Conservation (phyloP, 1,284 basidiomycete genomes). For the Tetrapyrgos nigripes region DNA sequence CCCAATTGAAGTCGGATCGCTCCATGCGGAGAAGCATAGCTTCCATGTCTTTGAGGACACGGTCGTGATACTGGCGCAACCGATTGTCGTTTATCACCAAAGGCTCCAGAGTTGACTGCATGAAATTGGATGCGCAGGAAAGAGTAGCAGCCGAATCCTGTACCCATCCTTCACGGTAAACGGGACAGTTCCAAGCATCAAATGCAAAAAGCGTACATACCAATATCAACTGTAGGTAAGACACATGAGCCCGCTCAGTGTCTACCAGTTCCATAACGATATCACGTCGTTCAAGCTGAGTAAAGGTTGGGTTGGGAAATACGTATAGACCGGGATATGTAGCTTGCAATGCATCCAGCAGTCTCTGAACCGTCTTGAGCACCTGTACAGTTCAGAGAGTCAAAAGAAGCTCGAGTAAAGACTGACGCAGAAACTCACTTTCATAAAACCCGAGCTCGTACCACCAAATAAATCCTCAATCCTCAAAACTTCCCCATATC, state of each 20-base stretch:
- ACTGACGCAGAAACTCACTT: slow-evolving; percentile 29
- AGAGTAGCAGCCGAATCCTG: slow-evolving; percentile 38
- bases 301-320: slow-evolving; percentile 36
- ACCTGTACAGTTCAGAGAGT: slow-evolving; percentile 28
- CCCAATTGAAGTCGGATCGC: neutral
- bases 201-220: slow-evolving; percentile 18
- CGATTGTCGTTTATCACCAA: slow-evolving; percentile 37
- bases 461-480: slow-evolving; percentile 42
- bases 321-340: slow-evolving; percentile 38
- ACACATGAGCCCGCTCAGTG: slow-evolving; percentile 37
- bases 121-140: slow-evolving; percentile 28
- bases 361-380: slow-evolving; percentile 39
- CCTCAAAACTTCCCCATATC: slow-evolving; percentile 45
- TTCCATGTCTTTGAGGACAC: slow-evolving; percentile 31
- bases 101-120: slow-evolving; percentile 38
- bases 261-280: slow-evolving; percentile 37
- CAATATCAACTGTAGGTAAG: slow-evolving; percentile 29
- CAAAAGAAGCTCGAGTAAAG: neutral
- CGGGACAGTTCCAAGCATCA: neutral
- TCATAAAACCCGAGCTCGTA: slow-evolving; percentile 39
- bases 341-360: slow-evolving; percentile 40
- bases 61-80: slow-evolving; percentile 40
- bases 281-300: slow-evolving; percentile 25
- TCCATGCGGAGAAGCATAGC: slow-evolving; percentile 7
- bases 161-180: neutral